These are phyloP conservation scores for Stachybotrys echinatus DNA, from an alignment of 2,329 filamentous ascomycete species.

Conservation along the genomic window DNA sequence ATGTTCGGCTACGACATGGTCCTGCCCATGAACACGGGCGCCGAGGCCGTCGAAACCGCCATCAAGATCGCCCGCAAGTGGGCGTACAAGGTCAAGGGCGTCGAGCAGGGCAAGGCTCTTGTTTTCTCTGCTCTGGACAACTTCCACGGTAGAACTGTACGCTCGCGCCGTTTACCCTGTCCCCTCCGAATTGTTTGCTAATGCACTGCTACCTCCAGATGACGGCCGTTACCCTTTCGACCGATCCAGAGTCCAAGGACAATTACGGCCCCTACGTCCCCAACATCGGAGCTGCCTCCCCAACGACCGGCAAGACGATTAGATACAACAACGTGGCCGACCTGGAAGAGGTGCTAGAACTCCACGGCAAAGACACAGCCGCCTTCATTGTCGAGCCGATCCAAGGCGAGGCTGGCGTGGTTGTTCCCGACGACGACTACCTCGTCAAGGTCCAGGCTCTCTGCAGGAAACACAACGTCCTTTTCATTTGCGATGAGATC, in stretches of 20 bases:
- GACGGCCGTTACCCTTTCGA: conserved; percentile 90
- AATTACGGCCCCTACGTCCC: conserved; percentile 97
- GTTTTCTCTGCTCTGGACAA: conserved; percentile 85
- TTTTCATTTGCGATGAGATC: conserved; percentile 97
- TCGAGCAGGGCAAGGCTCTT: conserved; percentile 76
- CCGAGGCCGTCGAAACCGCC: conserved; percentile 91
- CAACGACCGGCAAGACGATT: conserved; percentile 69
- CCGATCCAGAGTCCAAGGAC: conserved; percentile 89
- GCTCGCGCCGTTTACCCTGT: conserved; percentile 22
- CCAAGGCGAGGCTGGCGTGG: conserved; percentile 94
- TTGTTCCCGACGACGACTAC: conserved; percentile 89
- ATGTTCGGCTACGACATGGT: conserved; percentile 98
- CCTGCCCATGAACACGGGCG: conserved; percentile 95
- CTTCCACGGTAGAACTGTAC: conserved; percentile 91
- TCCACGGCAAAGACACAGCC: conserved; percentile 78
- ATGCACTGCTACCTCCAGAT: conserved; percentile 49
- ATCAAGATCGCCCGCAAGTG: conserved; percentile 96
- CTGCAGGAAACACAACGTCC: conserved; percentile 91
- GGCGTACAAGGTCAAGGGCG: conserved; percentile 94
- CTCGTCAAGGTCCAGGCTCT: conserved; percentile 73
- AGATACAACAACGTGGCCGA: conserved; percentile 82
- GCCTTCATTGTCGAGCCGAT: conserved; percentile 96
- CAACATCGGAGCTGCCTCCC: conserved; percentile 72
- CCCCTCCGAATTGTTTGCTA: background rate
- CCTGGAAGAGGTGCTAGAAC: conserved; percentile 72